Conservation (phyloP, 208 protist genomes). For the Trichomonas tenax region DNA sequence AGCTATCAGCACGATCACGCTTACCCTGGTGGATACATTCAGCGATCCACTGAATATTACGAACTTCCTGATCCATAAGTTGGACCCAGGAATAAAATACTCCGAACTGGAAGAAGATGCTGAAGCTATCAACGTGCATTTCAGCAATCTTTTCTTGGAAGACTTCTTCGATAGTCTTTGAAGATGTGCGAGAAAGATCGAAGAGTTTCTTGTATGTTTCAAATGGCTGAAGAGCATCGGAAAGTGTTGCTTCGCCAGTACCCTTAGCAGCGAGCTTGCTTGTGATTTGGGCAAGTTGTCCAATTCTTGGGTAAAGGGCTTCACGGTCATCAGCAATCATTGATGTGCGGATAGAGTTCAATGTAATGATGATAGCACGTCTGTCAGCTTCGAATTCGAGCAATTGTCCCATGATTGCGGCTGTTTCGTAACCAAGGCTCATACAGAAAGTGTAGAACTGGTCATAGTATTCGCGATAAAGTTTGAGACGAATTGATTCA, state of each 20-base stretch:
- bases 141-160: conserved; percentile 31
- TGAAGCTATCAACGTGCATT: conserved; percentile 25
- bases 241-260: conserved; percentile 22
- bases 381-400: conserved; percentile 48
- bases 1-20: background rate
- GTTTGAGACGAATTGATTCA: conserved; percentile 40
- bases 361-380: conserved; percentile 40
- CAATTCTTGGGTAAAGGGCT: background rate
- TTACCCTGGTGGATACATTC: conserved; percentile 35
- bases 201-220: conserved; percentile 11
- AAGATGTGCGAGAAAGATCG: background rate
- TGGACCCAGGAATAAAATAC: conserved; percentile 36
- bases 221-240: conserved; percentile 30
- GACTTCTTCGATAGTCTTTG: conserved; percentile 19
- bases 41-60: conserved; percentile 43
- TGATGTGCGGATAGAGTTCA: conserved; percentile 38
- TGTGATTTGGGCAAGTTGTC: conserved; percentile 15
- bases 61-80: conserved; percentile 40
- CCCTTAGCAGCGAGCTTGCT: conserved; percentile 23
- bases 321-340: background rate
- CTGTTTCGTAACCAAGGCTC: conserved; percentile 30
- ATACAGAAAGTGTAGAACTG: conserved; percentile 18
- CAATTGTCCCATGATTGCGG: conserved; percentile 27
- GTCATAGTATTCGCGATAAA: conserved; percentile 39
- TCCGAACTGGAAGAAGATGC: conserved; percentile 23